A percentile compares a stretch with the other conserved stretches of the same genome.
These are phyloP conservation scores for Phytophthora citrophthora DNA, from an alignment of 352 stramenopile species.

Conservation along the genomic window DNA sequence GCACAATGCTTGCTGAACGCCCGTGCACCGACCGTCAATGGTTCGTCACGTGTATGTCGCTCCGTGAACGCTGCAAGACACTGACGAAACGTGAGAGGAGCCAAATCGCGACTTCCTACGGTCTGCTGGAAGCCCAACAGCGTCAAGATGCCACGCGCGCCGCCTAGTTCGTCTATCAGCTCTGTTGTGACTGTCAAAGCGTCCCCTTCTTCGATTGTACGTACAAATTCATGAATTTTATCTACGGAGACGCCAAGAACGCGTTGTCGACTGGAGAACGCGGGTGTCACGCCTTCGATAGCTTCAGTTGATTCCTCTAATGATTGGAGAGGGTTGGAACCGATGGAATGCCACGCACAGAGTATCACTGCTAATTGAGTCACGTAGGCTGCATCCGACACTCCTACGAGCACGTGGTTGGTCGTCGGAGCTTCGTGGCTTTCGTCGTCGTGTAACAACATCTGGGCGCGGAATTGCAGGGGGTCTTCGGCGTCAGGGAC, in stretches of 20 bases:
- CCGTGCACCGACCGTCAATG: conserved; percentile 74
- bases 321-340: conserved; percentile 40
- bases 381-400: conserved; percentile 39
- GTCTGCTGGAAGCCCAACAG: conserved; percentile 74
- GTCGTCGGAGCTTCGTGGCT: neutral
- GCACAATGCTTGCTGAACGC: conserved; percentile 84
- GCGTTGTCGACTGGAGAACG: conserved; percentile 32
- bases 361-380: conserved; percentile 57
- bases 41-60: conserved; percentile 40
- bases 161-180: conserved; percentile 52
- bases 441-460: conserved; percentile 28
- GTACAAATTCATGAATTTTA: conserved; percentile 32
- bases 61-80: conserved; percentile 63
- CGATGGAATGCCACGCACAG: conserved; percentile 39
- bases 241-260: conserved; percentile 36
- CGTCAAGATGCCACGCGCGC: conserved; percentile 65
- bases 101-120: conserved; percentile 52
- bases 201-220: conserved; percentile 2
- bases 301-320: conserved; percentile 15
- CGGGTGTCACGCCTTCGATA: conserved; percentile 49
- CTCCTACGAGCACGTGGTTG: conserved; percentile 18
- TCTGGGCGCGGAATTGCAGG: conserved; percentile 44
- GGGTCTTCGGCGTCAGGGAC: conserved; percentile 46
- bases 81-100: conserved; percentile 58
- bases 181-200: conserved; percentile 5